Evolutionary conservation across 2,329 filamentous ascomycete species (phyloP).

Genomic region (Trichoderma pleuroti): DNA sequence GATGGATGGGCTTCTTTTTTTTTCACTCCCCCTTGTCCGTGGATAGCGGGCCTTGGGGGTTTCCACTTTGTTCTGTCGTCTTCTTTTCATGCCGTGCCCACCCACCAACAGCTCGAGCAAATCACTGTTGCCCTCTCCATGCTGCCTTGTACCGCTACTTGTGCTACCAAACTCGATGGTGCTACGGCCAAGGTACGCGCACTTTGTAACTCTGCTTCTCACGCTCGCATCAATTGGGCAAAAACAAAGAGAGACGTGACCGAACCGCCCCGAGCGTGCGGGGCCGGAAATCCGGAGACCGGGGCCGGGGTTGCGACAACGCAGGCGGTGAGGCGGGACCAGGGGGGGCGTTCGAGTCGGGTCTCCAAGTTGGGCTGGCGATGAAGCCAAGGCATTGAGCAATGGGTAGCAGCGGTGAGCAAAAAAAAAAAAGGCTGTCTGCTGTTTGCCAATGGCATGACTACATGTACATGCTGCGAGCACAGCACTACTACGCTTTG

Average conservation of each 20-base stretch:
- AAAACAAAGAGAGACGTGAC: not conserved
- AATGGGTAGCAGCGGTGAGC: constrained; percentile 14
- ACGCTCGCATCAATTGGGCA: not conserved
- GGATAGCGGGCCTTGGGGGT: not conserved
- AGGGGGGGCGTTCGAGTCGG: not conserved
- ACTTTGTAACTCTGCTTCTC: not conserved
- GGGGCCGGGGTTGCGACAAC: constrained; percentile 16
- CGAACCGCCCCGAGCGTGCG: constrained; percentile 17
- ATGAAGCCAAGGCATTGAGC: constrained; percentile 2
- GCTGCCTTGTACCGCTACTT: not conserved
- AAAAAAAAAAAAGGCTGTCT: no score
- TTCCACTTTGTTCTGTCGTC: not conserved
- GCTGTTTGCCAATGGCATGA: not conserved
- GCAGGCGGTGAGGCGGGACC: constrained; percentile 17
- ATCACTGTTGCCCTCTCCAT: not conserved
- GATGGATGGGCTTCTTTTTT: not conserved
- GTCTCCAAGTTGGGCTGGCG: constrained; percentile 5
- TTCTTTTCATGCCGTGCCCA: not conserved
- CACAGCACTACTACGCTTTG: not conserved
- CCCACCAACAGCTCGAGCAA: not conserved
- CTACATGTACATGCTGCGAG: not conserved
- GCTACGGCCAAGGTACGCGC: not conserved
- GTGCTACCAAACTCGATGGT: not conserved
- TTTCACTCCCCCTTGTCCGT: not conserved
- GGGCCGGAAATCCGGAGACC: constrained; percentile 21